phyloP scores from a whole-genome alignment of 176 grass and related monocot species.

The Tillandsia fasciculata region DNA sequence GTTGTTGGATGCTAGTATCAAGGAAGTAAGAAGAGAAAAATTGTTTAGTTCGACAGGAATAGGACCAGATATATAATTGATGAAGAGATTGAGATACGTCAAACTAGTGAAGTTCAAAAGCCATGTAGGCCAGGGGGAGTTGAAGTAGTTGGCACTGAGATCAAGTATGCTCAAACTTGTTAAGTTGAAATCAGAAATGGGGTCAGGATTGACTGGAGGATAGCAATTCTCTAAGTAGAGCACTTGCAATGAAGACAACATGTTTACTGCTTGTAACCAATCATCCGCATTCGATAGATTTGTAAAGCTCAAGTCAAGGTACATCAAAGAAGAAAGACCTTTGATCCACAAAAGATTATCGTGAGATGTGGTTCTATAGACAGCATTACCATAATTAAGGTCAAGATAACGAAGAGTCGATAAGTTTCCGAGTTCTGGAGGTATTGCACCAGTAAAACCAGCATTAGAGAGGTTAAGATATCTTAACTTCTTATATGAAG shows the following conservation, averaged over 20 bases:
- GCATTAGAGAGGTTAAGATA: conserved; percentile 20
- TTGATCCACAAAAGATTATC: background rate
- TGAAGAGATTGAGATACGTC: rapidly evolving
- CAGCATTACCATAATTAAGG: rapidly evolving
- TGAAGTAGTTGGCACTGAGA: rapidly evolving
- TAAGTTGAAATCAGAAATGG: conserved; percentile 1
- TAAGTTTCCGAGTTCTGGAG: conserved; percentile 38
- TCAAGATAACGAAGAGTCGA: conserved; percentile 16
- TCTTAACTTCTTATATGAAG: conserved; percentile 1
- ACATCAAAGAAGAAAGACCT: background rate
- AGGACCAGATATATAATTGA: background rate
- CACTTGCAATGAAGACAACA: conserved; percentile 1
- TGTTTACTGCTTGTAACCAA: conserved; percentile 12
- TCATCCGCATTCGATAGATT: background rate
- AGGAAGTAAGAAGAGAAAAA: background rate
- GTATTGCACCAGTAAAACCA: conserved; percentile 20
- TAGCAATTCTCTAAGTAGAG: rapidly evolving
- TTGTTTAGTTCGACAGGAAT: background rate
- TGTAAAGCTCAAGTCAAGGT: background rate
- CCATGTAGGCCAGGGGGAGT: background rate
- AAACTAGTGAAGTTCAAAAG: conserved; percentile 18
- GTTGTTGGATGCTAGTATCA: background rate
- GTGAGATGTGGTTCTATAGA: background rate
- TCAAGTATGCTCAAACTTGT: background rate
- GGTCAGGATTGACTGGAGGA: background rate